Evolutionary conservation across 116 monocot genomes (phyloP).

Genomic region (Phalaenopsis hybrid): DNA sequence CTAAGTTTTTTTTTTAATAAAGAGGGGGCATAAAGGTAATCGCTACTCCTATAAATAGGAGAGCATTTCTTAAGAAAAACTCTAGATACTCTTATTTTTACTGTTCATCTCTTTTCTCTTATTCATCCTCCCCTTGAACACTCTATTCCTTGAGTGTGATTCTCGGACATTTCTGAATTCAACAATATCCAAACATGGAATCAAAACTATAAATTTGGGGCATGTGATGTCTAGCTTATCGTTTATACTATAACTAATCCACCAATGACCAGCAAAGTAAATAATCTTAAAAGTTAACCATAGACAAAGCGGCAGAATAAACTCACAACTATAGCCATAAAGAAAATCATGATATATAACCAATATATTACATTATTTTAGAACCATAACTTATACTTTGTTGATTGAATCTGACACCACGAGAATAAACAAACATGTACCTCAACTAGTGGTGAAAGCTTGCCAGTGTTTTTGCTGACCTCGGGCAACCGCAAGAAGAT

Average conservation of each 20-base stretch:
- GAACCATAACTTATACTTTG: neutral
- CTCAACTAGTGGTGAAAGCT: slow-evolving; percentile 7
- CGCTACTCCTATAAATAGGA: too few species aligned
- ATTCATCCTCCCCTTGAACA: too few species aligned
- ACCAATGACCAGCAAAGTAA: neutral
- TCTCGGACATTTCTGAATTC: too few species aligned
- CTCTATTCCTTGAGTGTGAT: too few species aligned
- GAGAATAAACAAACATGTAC: slow-evolving; percentile 2
- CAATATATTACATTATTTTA: neutral
- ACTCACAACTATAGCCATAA: neutral
- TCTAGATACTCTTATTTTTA: too few species aligned
- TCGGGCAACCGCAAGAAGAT: slow-evolving; percentile 50
- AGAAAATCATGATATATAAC: neutral
- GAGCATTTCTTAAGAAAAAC: too few species aligned
- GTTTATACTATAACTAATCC: neutral
- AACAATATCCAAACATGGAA: neutral
- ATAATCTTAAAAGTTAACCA: neutral
- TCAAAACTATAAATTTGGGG: neutral
- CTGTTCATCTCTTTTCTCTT: too few species aligned
- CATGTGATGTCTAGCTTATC: neutral
- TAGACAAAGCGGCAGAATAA: neutral
- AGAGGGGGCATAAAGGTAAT: too few species aligned
- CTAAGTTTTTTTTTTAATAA: too few species aligned
- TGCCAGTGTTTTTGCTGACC: slow-evolving; percentile 14
- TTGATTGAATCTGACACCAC: neutral